phyloP scores from a whole-genome alignment of 2,329 filamentous ascomycete genomes.

The Trichoderma arundinaceum region DNA sequence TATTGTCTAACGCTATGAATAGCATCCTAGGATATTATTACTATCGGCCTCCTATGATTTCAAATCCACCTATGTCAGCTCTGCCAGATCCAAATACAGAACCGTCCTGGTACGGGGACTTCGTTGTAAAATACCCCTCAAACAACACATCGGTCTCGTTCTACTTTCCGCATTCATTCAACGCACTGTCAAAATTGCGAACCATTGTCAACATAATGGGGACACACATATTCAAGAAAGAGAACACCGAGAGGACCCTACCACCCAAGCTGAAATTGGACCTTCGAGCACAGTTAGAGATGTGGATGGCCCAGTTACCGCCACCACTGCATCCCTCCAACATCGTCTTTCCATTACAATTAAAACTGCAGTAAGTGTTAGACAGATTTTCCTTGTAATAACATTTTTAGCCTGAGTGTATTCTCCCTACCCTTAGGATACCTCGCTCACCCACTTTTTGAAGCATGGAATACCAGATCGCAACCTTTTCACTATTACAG shows the following conservation, averaged over 20 bases:
- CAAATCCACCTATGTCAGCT: slow-evolving; percentile 37
- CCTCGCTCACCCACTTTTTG: not conserved
- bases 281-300: slow-evolving; percentile 37
- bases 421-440: not conserved
- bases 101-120: slow-evolving; percentile 41
- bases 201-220: slow-evolving; percentile 41
- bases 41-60: slow-evolving; percentile 35
- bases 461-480: slow-evolving; percentile 5
- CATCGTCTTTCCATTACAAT: slow-evolving; percentile 40
- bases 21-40: slow-evolving; percentile 6
- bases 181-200: slow-evolving; percentile 38
- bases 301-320: slow-evolving; percentile 35
- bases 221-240: not conserved
- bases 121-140: slow-evolving; percentile 42
- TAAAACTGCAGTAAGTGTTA: slow-evolving; percentile 42
- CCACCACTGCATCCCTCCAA: slow-evolving; percentile 31
- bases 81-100: slow-evolving; percentile 37
- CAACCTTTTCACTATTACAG: not conserved
- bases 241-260: slow-evolving; percentile 31
- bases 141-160: slow-evolving; percentile 33
- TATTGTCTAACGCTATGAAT: not conserved
- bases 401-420: not conserved
- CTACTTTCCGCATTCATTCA: slow-evolving; percentile 38
- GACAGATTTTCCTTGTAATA: not conserved
- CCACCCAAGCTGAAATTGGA: slow-evolving; percentile 24